These are phyloP conservation scores for Amylocarpus encephaloides DNA, from an alignment of 2,329 filamentous ascomycete genomes.

Conservation along the genomic window DNA sequence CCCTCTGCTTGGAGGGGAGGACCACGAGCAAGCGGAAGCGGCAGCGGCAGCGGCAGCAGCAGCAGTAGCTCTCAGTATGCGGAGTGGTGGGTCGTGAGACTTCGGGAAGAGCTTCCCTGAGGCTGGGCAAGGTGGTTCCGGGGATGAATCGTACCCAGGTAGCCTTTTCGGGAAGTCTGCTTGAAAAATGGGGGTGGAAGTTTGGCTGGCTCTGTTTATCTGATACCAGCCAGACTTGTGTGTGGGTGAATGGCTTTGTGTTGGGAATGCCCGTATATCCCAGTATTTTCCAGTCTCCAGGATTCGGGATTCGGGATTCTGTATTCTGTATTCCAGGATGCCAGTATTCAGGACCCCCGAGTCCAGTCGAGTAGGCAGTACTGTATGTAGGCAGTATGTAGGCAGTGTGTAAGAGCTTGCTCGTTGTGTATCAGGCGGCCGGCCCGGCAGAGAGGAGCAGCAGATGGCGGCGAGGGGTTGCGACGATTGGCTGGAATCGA, in stretches of 20 bases:
- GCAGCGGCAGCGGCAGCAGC: not conserved
- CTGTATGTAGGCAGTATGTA: no score
- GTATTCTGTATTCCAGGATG: no score
- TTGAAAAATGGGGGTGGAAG: not conserved
- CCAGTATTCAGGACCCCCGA: no score
- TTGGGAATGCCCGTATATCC: no score
- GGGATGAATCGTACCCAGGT: not conserved
- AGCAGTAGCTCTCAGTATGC: conserved; percentile 5
- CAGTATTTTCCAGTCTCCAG: no score
- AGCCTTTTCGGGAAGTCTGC: not conserved
- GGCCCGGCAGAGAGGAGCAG: no score
- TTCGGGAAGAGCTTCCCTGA: conserved; percentile 3
- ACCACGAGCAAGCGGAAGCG: not conserved
- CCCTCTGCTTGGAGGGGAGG: not conserved
- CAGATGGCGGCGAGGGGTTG: no score
- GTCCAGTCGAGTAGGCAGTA: no score
- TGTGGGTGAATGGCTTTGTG: not conserved
- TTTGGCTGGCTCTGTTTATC: not conserved
- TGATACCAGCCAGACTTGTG: not conserved
- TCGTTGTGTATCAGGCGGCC: no score
- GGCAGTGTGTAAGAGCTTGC: no score
- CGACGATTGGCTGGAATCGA: no score
- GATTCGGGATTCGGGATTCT: no score
- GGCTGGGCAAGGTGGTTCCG: not conserved
- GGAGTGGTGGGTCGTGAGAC: conserved; percentile 5